A percentile compares a stretch with the other conserved stretches of the same genome.
phyloP scores from a whole-genome alignment of 2,329 filamentous ascomycete genomes.

The Penicillium corylophilum region DNA sequence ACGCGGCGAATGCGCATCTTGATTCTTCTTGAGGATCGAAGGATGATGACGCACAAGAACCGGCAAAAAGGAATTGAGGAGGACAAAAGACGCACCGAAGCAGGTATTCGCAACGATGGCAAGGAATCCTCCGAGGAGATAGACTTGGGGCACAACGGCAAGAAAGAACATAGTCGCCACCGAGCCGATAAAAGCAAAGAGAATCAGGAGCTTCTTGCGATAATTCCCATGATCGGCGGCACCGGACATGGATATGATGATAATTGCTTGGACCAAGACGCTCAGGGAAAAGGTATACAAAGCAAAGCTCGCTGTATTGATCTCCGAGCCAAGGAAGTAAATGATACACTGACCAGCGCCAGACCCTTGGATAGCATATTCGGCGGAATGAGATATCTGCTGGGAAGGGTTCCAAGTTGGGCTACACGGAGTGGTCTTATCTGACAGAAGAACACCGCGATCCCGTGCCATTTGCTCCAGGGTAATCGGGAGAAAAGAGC shows the following conservation, averaged over 20 bases:
- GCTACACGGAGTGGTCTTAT: constrained; percentile 73
- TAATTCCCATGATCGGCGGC: constrained; percentile 92
- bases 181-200: constrained; percentile 81
- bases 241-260: constrained; percentile 95
- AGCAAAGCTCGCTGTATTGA: constrained; percentile 95
- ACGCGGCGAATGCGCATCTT: neutral
- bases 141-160: constrained; percentile 70
- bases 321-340: constrained; percentile 74
- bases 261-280: constrained; percentile 80
- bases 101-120: constrained; percentile 91
- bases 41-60: constrained; percentile 86
- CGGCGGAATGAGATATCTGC: constrained; percentile 5
- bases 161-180: constrained; percentile 86
- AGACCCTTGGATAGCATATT: constrained; percentile 23
- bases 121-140: constrained; percentile 76
- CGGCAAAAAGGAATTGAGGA: constrained; percentile 92
- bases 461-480: constrained; percentile 91
- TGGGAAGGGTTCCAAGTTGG: constrained; percentile 56
- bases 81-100: constrained; percentile 90
- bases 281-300: constrained; percentile 98
- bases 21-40: constrained; percentile 38
- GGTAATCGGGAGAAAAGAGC: constrained; percentile 92
- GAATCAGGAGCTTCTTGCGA: constrained; percentile 80
- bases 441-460: constrained; percentile 80
- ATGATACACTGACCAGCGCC: constrained; percentile 72